These are phyloP conservation scores for Xylogone sp. DNA, from an alignment of 2,329 filamentous ascomycete species.

Conservation along the genomic window DNA sequence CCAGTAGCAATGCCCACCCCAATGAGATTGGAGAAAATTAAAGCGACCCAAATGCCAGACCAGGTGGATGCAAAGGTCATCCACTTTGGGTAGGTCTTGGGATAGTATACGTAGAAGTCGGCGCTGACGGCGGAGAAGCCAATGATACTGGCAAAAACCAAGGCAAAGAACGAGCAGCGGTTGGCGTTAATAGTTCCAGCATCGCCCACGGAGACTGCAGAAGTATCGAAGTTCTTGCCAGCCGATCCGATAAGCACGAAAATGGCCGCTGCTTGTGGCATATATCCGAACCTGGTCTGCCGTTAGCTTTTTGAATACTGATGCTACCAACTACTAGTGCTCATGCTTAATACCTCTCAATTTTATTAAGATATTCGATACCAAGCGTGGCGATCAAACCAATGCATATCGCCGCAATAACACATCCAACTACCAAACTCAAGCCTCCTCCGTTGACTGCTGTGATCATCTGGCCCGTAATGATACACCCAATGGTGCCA, in stretches of 20 bases:
- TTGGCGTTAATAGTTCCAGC: constrained; percentile 45
- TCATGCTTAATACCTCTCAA: constrained; percentile 6
- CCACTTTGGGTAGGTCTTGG: constrained; percentile 22
- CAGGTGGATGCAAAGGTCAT: constrained; percentile 12
- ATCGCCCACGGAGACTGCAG: constrained; percentile 43
- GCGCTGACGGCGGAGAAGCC: constrained; percentile 12
- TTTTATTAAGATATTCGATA: constrained; percentile 10
- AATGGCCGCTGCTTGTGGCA: constrained; percentile 53
- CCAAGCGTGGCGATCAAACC: constrained; percentile 10
- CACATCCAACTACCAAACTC: constrained; percentile 2
- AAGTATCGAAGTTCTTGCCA: constrained; percentile 49
- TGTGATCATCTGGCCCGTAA: constrained; percentile 15
- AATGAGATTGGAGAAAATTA: constrained; percentile 11
- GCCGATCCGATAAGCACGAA: constrained; percentile 54
- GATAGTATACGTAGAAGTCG: constrained; percentile 18
- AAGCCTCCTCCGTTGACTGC: constrained; percentile 9
- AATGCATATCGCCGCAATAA: constrained; percentile 16
- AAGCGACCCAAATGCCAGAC: constrained; percentile 8
- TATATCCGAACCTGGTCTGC: constrained; percentile 46
- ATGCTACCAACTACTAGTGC: no score
- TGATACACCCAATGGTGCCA: constrained; percentile 10
- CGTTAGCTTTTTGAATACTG: constrained; percentile 2
- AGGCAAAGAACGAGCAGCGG: constrained; percentile 45
- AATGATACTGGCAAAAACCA: constrained; percentile 35
- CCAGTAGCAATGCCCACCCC: constrained; percentile 14